These are phyloP conservation scores for Deinandra increscens DNA, from an alignment of 129 eudicot species.

Conservation along the genomic window DNA sequence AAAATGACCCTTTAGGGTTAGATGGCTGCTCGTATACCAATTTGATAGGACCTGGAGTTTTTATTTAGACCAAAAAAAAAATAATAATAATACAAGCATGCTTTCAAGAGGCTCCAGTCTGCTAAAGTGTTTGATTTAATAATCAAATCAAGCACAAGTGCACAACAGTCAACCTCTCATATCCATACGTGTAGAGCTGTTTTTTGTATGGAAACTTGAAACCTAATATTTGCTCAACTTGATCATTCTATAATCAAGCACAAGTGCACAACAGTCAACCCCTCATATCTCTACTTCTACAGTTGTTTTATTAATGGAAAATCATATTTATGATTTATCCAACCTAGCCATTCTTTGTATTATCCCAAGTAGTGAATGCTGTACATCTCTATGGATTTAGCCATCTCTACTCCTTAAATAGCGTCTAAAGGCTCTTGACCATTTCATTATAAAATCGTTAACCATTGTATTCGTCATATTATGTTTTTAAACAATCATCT, in stretches of 20 bases:
- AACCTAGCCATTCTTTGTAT: too few species aligned
- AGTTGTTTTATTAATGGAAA: not conserved
- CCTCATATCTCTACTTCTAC: not conserved
- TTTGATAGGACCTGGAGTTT: not conserved
- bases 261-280: not conserved
- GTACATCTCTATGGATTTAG: not conserved
- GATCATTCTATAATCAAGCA: too few species aligned
- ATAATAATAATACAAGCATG: not conserved
- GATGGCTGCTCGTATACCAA: not conserved
- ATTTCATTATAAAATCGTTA: too few species aligned
- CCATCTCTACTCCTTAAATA: not conserved
- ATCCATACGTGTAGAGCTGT: too few species aligned
- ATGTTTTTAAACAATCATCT: not conserved
- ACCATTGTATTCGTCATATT: not conserved
- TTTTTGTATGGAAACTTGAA: not conserved
- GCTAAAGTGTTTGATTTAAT: not conserved
- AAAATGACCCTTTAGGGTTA: not conserved
- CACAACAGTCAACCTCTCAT: not conserved
- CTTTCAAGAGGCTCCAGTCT: not conserved
- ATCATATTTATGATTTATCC: not conserved
- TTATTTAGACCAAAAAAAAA: not conserved
- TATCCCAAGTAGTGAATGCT: not conserved
- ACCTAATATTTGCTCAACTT: too few species aligned
- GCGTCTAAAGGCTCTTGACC: too few species aligned
- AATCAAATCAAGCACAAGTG: conserved; percentile 3